Evolutionary conservation across 179 eudicot species (phyloP), one percentile per base, ranked within the genome.

Genomic region (Heliamphora pulchella): DNA sequence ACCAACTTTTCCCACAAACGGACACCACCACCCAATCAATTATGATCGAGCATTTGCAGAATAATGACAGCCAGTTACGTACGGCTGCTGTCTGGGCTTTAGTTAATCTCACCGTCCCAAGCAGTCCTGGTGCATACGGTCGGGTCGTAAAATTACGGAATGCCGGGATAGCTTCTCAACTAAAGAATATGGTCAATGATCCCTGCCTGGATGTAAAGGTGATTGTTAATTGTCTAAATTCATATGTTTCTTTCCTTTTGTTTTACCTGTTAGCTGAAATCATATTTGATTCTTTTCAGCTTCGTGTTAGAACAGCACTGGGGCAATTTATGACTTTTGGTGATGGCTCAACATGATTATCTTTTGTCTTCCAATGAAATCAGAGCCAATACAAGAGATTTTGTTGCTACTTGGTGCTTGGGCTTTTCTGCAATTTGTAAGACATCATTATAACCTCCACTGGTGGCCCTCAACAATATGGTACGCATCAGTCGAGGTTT

Each of bases 121-220:
- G 90, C 82, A 86, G 91, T 86, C 87, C 92, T 81, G 96, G 93
- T 81, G 92, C 94, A 54, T 81, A 73, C 69, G 81, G 79, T 44
- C 90, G 99, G 81, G 83, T 88, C 77, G 79, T 80, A 58, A 86
- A 83, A 85, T 84, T 96, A 61, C 86, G 88, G 54, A 87, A 81
- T 87, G 91, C 91, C 71, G 97, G 98, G 39, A 78, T 96, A 74
- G 86, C 85, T 80, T 79, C 87, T 84, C 93, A 85, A 79, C 75
- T 96, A 78, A 96, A 91, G 87, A 88, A 84, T 78, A 90, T 96
- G 98, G 87, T 89, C 71, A 85, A 85, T 77, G 99, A 96, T 83
- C 90, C 94, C 69, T 91, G 94, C 85, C 76, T 92, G 77, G 99
- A 96, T 85, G 98, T 91, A n/a, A 91, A 94, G 97, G 99, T 81